These are phyloP conservation scores for Globisporangium polare DNA, from an alignment of 352 stramenopile genomes.

Conservation along the genomic window DNA sequence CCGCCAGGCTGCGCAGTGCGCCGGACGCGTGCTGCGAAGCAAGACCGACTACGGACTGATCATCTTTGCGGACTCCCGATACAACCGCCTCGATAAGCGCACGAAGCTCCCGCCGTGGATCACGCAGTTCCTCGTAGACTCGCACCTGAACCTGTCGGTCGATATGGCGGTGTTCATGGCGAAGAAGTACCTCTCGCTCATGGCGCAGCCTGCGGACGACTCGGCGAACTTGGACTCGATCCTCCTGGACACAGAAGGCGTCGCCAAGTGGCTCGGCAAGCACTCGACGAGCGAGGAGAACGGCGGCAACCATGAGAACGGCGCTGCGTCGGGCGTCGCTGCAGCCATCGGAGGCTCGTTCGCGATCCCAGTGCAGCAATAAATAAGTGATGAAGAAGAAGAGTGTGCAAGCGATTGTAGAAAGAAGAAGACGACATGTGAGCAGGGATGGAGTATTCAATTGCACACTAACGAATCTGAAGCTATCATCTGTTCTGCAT, in stretches of 20 bases:
- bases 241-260: conserved; percentile 89
- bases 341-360: neutral
- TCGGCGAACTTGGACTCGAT: conserved; percentile 91
- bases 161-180: conserved; percentile 95
- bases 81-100: conserved; percentile 97
- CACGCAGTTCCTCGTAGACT: conserved; percentile 94
- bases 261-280: conserved; percentile 70
- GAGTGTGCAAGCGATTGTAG: neutral
- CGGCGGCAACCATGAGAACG: neutral
- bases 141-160: conserved; percentile 95
- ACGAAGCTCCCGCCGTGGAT: conserved; percentile 99
- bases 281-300: conserved; percentile 14
- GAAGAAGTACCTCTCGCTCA: conserved; percentile 95
- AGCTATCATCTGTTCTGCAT: conserved; percentile 27
- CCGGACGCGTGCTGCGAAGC: conserved; percentile 96
- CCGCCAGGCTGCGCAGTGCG: conserved; percentile 96
- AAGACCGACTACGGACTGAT: conserved; percentile 99
- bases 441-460: neutral
- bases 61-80: conserved; percentile 98
- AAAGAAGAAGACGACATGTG: neutral
- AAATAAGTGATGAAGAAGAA: neutral
- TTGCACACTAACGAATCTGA: neutral
- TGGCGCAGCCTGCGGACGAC: conserved; percentile 95
- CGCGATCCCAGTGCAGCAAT: conserved; percentile 10
- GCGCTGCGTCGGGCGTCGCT: neutral